Percentiles rank a stretch among this genome's conserved stretches.
Evolutionary conservation across 2,329 filamentous ascomycete species (phyloP).

Genomic region (Colletotrichum nymphaeae): DNA sequence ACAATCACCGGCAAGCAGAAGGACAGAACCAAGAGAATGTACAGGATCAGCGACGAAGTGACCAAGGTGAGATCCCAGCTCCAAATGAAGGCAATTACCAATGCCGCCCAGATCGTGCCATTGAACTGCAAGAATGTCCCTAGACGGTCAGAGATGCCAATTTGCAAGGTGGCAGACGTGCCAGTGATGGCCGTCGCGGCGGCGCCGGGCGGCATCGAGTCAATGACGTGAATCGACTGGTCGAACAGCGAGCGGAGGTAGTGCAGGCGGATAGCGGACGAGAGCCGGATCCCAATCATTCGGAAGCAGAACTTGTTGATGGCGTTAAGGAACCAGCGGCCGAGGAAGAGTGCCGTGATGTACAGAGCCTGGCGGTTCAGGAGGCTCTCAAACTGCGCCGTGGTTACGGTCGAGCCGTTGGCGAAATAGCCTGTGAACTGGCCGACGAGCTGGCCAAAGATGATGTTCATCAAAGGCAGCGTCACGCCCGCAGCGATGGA

Average conservation of each 20-base stretch:
- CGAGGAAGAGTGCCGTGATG: conserved; percentile 78
- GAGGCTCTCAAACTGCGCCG: conserved; percentile 33
- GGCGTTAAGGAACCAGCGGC: conserved; percentile 72
- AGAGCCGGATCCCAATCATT: conserved; percentile 71
- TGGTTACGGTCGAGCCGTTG: conserved; percentile 40
- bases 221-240: conserved; percentile 61
- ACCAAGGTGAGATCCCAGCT: conserved; percentile 65
- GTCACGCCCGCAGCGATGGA: conserved; percentile 47
- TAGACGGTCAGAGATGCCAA: conserved; percentile 65
- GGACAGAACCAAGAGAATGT: conserved; percentile 47
- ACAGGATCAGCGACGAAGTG: conserved; percentile 58
- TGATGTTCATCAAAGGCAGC: conserved; percentile 51
- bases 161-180: conserved; percentile 63
- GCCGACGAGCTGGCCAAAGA: conserved; percentile 46
- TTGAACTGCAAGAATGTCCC: conserved; percentile 56
- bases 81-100: conserved; percentile 63
- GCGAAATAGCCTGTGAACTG: conserved; percentile 43
- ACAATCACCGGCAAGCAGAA: conserved; percentile 45
- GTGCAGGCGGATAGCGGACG: conserved; percentile 65
- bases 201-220: conserved; percentile 61
- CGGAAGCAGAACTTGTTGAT: conserved; percentile 71
- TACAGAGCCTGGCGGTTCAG: conserved; percentile 51
- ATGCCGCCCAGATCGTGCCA: conserved; percentile 55
- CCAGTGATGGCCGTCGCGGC: conserved; percentile 65
- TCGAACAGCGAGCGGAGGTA: conserved; percentile 63